These are phyloP conservation scores for Trichoderma lentiforme DNA, from an alignment of 2,329 filamentous ascomycete genomes.

Conservation along the genomic window DNA sequence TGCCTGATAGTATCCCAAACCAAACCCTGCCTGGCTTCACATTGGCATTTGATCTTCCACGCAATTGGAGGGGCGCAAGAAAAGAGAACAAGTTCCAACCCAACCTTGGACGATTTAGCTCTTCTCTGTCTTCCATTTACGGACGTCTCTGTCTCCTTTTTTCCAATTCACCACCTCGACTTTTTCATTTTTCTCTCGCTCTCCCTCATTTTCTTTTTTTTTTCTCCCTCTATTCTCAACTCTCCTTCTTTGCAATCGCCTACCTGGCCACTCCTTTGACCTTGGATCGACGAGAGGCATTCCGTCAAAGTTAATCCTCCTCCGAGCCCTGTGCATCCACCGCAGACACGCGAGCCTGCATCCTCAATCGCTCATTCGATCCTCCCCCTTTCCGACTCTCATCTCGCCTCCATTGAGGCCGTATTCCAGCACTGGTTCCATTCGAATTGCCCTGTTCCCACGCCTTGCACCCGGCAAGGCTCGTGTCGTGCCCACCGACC, in stretches of 20 bases:
- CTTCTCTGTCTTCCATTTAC: not conserved
- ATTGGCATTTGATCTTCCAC: not conserved
- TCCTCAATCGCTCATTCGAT: slow-evolving; percentile 5
- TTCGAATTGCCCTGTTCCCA: not conserved
- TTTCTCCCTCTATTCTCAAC: not conserved
- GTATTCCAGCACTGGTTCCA: not conserved
- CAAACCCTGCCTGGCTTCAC: not conserved
- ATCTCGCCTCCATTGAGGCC: not conserved
- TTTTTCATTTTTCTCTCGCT: not conserved
- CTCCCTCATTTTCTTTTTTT: not conserved
- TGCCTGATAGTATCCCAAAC: not conserved
- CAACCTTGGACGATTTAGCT: not conserved
- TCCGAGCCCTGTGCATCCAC: slow-evolving; percentile 15
- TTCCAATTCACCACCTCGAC: not conserved
- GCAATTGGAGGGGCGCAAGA: not conserved
- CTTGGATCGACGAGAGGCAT: not conserved
- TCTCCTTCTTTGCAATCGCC: not conserved
- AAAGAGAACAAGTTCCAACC: not conserved
- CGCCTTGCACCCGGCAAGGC: not conserved
- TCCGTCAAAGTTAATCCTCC: slow-evolving; percentile 13
- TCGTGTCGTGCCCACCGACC: not conserved
- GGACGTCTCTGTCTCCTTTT: not conserved
- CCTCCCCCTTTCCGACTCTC: not conserved
- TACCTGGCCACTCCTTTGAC: not conserved
- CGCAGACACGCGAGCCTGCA: slow-evolving; percentile 15